A percentile compares a stretch with the other conserved stretches of the same genome.
Conservation (phyloP, 192 early-diverging fungal species). For the Coemansia sp. region DNA sequence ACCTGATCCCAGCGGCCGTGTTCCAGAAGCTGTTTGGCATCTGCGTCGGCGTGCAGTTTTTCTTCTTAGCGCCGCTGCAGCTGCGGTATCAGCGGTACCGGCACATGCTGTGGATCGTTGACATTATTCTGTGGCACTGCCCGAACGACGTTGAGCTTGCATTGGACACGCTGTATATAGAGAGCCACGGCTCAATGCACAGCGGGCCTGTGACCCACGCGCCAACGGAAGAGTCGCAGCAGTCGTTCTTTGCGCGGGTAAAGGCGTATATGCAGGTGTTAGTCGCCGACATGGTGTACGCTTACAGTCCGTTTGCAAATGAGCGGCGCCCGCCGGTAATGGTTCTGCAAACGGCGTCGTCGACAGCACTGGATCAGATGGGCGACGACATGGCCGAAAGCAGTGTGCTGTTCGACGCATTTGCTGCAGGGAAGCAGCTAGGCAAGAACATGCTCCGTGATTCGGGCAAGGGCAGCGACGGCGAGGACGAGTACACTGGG, state of each 20-base stretch:
- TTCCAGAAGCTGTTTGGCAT: conserved; percentile 38
- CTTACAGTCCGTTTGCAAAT: conserved; percentile 30
- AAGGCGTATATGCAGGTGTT: conserved; percentile 13
- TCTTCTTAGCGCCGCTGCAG: conserved; percentile 49
- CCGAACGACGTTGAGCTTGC: conserved; percentile 50
- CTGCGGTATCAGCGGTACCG: conserved; percentile 48
- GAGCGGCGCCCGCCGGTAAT: conserved; percentile 28
- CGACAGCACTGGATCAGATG: conserved; percentile 41
- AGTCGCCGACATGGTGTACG: conserved; percentile 24
- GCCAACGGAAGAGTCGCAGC: background rate
- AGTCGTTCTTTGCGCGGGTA: background rate
- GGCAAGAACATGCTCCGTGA: conserved; percentile 26
- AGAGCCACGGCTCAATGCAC: conserved; percentile 3
- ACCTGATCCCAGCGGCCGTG: conserved; percentile 30
- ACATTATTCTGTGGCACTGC: conserved; percentile 48
- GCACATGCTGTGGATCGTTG: conserved; percentile 44
- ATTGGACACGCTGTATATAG: conserved; percentile 37
- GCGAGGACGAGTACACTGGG: conserved; percentile 31
- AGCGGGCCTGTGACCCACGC: background rate
- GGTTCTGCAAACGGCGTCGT: conserved; percentile 49
- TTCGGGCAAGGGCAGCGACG: background rate
- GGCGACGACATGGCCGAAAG: conserved; percentile 22
- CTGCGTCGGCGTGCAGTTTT: conserved; percentile 48
- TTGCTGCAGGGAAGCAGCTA: conserved; percentile 22
- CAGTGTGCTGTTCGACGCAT: conserved; percentile 12